phyloP scores from a whole-genome alignment of 2,329 filamentous ascomycete genomes.

The Elsinoe perseae region DNA sequence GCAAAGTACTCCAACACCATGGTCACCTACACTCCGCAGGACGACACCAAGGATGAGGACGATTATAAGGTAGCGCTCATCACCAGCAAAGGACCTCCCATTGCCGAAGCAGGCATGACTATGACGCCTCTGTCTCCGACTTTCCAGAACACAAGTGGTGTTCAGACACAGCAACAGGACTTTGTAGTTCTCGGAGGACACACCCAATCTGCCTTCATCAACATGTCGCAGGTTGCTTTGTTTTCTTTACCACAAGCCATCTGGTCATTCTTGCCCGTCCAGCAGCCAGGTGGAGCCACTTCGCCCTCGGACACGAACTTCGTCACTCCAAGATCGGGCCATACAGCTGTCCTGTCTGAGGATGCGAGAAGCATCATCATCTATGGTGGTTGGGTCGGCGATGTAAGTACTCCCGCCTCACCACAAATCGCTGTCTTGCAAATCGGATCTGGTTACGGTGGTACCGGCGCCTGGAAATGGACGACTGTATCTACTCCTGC shows the following conservation, averaged over 20 bases:
- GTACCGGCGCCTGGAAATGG: constrained; percentile 60
- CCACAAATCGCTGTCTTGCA: constrained; percentile 75
- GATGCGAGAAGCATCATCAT: constrained; percentile 73
- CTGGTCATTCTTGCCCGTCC: constrained; percentile 74
- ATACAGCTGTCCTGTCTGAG: constrained; percentile 71
- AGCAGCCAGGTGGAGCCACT: constrained; percentile 38
- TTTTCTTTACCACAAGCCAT: constrained; percentile 79
- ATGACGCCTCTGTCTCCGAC: constrained; percentile 67
- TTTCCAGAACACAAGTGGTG: constrained; percentile 53
- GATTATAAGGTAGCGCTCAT: constrained; percentile 42
- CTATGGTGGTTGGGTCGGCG: constrained; percentile 87
- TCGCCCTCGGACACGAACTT: constrained; percentile 45
- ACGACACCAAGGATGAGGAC: constrained; percentile 30
- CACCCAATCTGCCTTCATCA: constrained; percentile 75
- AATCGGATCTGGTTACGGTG: constrained; percentile 65
- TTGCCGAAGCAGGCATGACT: constrained; percentile 79
- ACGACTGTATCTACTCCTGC: constrained; percentile 32
- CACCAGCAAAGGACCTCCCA: constrained; percentile 54
- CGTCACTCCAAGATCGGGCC: constrained; percentile 78
- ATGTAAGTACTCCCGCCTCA: constrained; percentile 63
- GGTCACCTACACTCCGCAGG: constrained; percentile 54
- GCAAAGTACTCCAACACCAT: constrained; percentile 77
- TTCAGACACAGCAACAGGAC: constrained; percentile 62
- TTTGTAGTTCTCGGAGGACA: constrained; percentile 82
- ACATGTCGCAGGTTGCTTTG: constrained; percentile 84